These are phyloP conservation scores for Botryotinia globosa DNA, from an alignment of 2,329 filamentous ascomycete species.

Conservation along the genomic window DNA sequence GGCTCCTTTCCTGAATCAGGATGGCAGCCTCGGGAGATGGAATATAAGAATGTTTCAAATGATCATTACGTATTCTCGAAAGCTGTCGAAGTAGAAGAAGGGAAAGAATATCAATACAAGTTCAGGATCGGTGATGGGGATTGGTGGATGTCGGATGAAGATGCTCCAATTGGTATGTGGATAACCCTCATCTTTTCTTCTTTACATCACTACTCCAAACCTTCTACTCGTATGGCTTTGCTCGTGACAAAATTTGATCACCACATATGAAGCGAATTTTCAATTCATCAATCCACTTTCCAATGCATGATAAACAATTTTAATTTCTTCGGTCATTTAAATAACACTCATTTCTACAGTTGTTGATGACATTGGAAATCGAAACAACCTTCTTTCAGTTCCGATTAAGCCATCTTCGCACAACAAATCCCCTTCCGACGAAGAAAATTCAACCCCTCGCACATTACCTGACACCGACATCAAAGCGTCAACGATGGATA, in stretches of 20 bases:
- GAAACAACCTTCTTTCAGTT: conserved; percentile 50
- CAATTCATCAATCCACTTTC: not conserved
- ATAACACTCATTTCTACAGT: conserved; percentile 38
- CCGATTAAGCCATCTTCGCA: conserved; percentile 24
- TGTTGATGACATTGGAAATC: conserved; percentile 50
- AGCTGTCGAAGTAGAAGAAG: conserved; percentile 52
- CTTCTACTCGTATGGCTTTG: not conserved
- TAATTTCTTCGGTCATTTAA: not conserved
- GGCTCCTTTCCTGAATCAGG: conserved; percentile 64
- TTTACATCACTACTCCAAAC: not conserved
- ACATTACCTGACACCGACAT: conserved; percentile 2
- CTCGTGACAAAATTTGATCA: not conserved
- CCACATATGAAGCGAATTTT: not conserved
- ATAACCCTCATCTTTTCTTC: not conserved
- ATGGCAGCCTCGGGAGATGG: conserved; percentile 69
- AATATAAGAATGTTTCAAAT: conserved; percentile 45
- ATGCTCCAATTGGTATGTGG: conserved; percentile 54
- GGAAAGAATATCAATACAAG: conserved; percentile 69
- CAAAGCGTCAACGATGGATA: conserved; percentile 1
- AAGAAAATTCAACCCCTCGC: conserved; percentile 13
- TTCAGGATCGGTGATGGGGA: conserved; percentile 65
- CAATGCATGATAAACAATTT: not conserved
- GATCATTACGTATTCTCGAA: conserved; percentile 57
- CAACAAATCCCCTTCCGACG: not conserved
- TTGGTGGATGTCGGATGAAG: conserved; percentile 69